These are phyloP conservation scores for Phytophthora foliorum DNA, from an alignment of 352 stramenopile species.

Conservation along the genomic window DNA sequence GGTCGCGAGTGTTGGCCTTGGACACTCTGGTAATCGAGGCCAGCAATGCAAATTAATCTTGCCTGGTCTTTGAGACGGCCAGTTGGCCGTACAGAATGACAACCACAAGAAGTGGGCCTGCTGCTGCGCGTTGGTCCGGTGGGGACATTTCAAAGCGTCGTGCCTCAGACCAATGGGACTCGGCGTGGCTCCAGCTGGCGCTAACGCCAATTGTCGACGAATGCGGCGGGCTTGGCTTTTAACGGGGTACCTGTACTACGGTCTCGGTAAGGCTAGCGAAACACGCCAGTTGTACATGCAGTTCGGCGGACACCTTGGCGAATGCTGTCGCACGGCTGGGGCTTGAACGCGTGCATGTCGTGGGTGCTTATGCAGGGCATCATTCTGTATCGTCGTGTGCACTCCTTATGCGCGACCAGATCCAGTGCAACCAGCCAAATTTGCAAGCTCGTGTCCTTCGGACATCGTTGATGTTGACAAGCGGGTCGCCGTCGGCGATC, in stretches of 20 bases:
- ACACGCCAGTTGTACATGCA: slow-evolving; percentile 23
- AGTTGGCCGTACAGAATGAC: slow-evolving; percentile 27
- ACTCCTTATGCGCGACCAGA: slow-evolving; percentile 30
- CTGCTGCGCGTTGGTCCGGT: slow-evolving; percentile 9
- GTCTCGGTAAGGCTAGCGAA: too few relatives aligned
- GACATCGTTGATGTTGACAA: background rate
- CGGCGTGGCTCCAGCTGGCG: slow-evolving; percentile 5
- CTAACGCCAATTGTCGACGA: slow-evolving; percentile 34
- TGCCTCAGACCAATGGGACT: slow-evolving; percentile 29
- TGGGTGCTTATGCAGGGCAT: background rate
- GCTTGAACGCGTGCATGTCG: background rate
- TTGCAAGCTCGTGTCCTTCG: background rate
- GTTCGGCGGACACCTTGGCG: slow-evolving; percentile 9
- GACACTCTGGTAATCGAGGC: slow-evolving; percentile 5
- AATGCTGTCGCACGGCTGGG: slow-evolving; percentile 5
- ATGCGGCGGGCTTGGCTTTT: slow-evolving; percentile 11
- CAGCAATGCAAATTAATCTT: slow-evolving; percentile 19
- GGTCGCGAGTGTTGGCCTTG: slow-evolving; percentile 1
- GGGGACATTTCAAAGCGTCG: slow-evolving; percentile 6
- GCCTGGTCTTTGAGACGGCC: slow-evolving; percentile 19
- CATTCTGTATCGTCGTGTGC: background rate
- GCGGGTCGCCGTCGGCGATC: slow-evolving; percentile 25
- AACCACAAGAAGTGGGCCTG: slow-evolving; percentile 12
- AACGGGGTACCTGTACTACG: too few relatives aligned
- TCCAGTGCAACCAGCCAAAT: slow-evolving; percentile 10